Percentiles rank a stretch among this genome's conserved stretches.
phyloP scores from a whole-genome alignment of 2,329 filamentous ascomycete genomes.

The Cercospora sesami region DNA sequence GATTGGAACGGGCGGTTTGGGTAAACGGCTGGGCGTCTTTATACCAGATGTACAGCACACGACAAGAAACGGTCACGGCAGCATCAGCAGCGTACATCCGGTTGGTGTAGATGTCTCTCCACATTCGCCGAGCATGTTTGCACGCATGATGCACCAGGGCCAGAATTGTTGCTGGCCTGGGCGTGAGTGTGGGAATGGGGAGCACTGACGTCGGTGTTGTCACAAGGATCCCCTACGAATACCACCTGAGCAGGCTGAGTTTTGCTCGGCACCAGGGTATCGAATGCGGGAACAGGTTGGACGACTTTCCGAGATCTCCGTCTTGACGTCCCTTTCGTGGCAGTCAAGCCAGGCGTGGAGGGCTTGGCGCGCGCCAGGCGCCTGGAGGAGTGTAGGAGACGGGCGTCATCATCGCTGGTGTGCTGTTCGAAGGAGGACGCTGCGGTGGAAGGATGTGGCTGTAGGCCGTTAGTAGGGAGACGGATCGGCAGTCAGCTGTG shows the following conservation, averaged over 20 bases:
- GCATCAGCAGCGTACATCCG: background rate
- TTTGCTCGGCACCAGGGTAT: background rate
- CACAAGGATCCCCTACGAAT: constrained; percentile 9
- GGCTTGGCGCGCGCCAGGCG: background rate
- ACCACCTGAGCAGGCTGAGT: constrained; percentile 8
- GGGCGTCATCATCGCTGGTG: background rate
- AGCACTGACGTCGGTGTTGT: constrained; percentile 13
- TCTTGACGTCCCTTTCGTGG: background rate
- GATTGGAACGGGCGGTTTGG: background rate
- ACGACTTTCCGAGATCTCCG: background rate
- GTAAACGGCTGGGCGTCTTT: background rate
- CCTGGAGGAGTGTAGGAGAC: background rate
- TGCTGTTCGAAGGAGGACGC: background rate
- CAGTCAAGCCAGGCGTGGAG: background rate
- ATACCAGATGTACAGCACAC: background rate
- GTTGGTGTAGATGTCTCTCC: background rate
- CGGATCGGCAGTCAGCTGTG: constrained; percentile 12
- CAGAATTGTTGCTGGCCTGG: background rate
- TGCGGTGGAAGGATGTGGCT: constrained; percentile 8
- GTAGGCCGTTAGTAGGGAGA: background rate
- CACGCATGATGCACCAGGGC: background rate
- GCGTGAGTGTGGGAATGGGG: background rate
- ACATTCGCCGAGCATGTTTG: background rate
- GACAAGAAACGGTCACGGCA: background rate
- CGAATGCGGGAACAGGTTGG: constrained; percentile 2